Percentiles rank a stretch among this genome's conserved stretches.
Conservation (phyloP, 2,329 filamentous ascomycete genomes). For the Cytospora piceae region DNA sequence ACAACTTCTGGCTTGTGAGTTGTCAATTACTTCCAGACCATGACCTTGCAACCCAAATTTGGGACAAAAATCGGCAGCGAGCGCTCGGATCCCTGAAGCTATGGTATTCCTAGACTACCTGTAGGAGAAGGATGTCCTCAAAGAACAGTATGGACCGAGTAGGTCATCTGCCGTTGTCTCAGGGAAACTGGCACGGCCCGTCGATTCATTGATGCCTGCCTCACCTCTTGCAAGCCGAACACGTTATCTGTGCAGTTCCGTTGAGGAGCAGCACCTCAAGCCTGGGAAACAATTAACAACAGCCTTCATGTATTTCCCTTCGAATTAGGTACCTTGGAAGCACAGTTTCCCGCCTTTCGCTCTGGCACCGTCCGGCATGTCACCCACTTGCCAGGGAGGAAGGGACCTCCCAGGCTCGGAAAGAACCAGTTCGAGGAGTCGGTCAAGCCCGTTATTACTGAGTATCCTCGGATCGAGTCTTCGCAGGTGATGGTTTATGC, state of each 20-base stretch:
- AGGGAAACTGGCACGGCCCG: slow-evolving; percentile 14
- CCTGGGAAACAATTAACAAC: neutral
- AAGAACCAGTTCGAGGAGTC: neutral
- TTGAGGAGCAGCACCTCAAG: neutral
- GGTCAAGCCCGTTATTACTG: no score
- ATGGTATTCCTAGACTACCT: neutral
- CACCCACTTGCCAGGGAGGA: no score
- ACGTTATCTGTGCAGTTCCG: neutral
- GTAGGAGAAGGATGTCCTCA: neutral
- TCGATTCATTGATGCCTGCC: neutral
- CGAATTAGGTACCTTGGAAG: no score
- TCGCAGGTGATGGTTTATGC: slow-evolving; percentile 18
- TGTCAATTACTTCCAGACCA: neutral
- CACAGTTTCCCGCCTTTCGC: no score
- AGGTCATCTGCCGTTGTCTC: neutral
- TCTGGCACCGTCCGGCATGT: no score
- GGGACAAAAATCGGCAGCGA: neutral
- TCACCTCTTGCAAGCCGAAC: neutral
- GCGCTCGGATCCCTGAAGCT: neutral
- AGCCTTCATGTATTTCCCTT: neutral
- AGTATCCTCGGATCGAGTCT: slow-evolving; percentile 17
- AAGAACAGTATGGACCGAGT: neutral
- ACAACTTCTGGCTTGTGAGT: neutral
- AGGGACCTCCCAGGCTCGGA: no score
- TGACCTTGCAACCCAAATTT: neutral